Conservation (phyloP, 306 rosid genomes). For the Casuarina cunninghamiana region DNA sequence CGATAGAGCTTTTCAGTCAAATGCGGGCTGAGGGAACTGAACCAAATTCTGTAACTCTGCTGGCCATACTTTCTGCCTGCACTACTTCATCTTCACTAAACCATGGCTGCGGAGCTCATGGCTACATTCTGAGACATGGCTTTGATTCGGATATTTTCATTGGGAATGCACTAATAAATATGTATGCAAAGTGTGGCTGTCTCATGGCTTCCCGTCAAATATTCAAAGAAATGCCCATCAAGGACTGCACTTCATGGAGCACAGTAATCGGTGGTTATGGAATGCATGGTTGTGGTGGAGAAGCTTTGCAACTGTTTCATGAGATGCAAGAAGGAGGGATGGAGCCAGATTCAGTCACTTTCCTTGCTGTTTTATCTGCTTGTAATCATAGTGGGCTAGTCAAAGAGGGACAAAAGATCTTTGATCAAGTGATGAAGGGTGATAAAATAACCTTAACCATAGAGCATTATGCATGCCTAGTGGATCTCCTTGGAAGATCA, state of each 20-base stretch:
- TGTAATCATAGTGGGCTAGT: slow-evolving; percentile 73
- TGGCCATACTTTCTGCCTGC: slow-evolving; percentile 62
- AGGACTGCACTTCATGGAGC: slow-evolving; percentile 63
- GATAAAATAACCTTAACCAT: slow-evolving; percentile 29
- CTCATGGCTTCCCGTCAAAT: slow-evolving; percentile 37
- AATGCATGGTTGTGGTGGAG: slow-evolving; percentile 57
- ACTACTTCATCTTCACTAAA: slow-evolving; percentile 41
- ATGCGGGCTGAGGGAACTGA: slow-evolving; percentile 50
- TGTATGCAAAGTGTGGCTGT: slow-evolving; percentile 74
- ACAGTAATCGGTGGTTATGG: slow-evolving; percentile 56
- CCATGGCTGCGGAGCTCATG: slow-evolving; percentile 46
- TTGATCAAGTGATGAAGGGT: slow-evolving; percentile 34
- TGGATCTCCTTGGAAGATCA: slow-evolving; percentile 65
- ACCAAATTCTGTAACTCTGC: slow-evolving; percentile 59
- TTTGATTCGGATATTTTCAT: slow-evolving; percentile 39
- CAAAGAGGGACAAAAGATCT: slow-evolving; percentile 49
- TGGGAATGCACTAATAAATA: slow-evolving; percentile 58
- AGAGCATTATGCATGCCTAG: slow-evolving; percentile 64
- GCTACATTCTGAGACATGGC: slow-evolving; percentile 50
- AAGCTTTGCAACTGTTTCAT: slow-evolving; percentile 48
- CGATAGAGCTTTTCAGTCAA: slow-evolving; percentile 50
- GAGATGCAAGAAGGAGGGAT: slow-evolving; percentile 57
- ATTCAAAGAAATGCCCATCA: slow-evolving; percentile 50
- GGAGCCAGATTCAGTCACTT: slow-evolving; percentile 46
- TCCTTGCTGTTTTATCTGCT: slow-evolving; percentile 59